Base-by-base conservation (phyloP, 345 rosid species). In the Eucalyptus rudis region DNA sequence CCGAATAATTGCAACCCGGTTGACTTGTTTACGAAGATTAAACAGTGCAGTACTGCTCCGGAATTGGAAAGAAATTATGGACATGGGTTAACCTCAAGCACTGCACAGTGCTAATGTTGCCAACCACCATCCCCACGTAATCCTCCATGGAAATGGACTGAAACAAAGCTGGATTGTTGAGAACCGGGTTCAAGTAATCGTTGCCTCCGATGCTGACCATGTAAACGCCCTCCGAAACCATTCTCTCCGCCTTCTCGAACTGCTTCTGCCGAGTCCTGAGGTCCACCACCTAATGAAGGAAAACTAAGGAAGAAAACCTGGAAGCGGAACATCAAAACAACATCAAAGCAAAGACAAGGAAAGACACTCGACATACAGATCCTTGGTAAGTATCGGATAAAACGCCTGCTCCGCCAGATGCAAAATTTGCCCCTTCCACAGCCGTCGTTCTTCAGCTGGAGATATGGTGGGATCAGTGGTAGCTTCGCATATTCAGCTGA, bases 401-500 rank as follows among this genome's bases (percentile, higher is more conserved):
- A 85, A 85, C 91, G 22, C 91, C 90, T 11, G 80, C 90, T 7
- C 93, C 8, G 84, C 90, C 81, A 52, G 10, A 64, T 3, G 40
- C 76, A 3, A 64, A 64, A n/a, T n/a, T 64, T 33, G 76, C 76
- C 76, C 76, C 76, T 47, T 51, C 52, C 43, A 24, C 25, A 20
- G 58, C 58, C 10, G 10, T 52, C 4, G 58, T 19, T 52, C 58
- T 52, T 52, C 25, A 52, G 58, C 58, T 52, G 25, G 58, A 52
- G 58, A 52, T 52, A 52, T 52, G 58, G 58, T 52, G 91, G 94
- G 66, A 93, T 89, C 27, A 94, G 84, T 14, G 94, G 96, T 76
- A 94, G 88, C 90, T 92, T 88, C 22, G 90, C 92, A 44, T 89
- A 89, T 80, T 93, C 90, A 14, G 92, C 92, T 95, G 58, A 20